phyloP scores from a whole-genome alignment of 495 filamentous ascomycete species.

The Talaromyces thailandensis region DNA sequence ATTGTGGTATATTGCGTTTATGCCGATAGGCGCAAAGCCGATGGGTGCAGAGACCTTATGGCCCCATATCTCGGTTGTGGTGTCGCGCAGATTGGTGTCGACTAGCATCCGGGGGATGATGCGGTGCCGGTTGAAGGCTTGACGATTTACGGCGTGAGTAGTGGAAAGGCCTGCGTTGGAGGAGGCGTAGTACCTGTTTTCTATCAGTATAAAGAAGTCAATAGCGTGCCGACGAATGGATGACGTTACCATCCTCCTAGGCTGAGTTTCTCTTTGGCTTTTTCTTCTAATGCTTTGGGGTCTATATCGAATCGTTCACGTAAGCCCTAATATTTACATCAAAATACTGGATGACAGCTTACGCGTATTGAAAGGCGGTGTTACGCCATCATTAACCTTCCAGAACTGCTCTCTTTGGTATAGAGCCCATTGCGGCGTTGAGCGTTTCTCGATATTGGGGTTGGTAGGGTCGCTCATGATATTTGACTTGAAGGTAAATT shows the following conservation, averaged over 20 bases:
- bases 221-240: background rate
- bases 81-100: constrained; percentile 53
- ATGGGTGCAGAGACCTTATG: constrained; percentile 50
- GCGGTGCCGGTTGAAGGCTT: constrained; percentile 60
- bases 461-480: constrained; percentile 47
- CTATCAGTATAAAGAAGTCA: background rate
- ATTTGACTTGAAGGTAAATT: background rate
- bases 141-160: constrained; percentile 58
- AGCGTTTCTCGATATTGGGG: constrained; percentile 44
- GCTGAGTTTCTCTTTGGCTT: constrained; percentile 47
- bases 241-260: constrained; percentile 21
- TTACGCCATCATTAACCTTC: constrained; percentile 46
- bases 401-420: constrained; percentile 57
- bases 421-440: constrained; percentile 50
- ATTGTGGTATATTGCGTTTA: constrained; percentile 57
- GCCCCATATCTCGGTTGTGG: constrained; percentile 49
- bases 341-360: background rate
- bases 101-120: constrained; percentile 56
- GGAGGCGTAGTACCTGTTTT: constrained; percentile 48
- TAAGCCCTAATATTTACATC: background rate
- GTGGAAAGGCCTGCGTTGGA: constrained; percentile 57
- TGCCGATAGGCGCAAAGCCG: constrained; percentile 58
- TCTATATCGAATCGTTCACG: constrained; percentile 21
- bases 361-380: constrained; percentile 48
- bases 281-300: constrained; percentile 47